phyloP scores from a whole-genome alignment of 352 stramenopile genomes.

The Aphanomyces euteiches region DNA sequence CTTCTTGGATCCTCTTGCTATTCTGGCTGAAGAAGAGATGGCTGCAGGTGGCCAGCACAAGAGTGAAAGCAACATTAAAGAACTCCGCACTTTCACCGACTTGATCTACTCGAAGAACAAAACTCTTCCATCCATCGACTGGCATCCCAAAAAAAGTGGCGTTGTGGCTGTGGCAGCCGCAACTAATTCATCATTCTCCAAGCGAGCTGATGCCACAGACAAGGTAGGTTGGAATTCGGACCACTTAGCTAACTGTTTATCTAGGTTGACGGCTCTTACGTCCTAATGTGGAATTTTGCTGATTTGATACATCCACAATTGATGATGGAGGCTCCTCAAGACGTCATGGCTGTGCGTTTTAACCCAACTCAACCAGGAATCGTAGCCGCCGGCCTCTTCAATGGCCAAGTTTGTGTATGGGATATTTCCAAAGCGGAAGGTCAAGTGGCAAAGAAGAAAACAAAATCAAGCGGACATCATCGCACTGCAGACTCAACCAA shows the following conservation, averaged over 20 bases:
- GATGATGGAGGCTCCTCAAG: slow-evolving; percentile 89
- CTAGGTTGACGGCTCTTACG: slow-evolving; percentile 81
- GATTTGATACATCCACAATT: slow-evolving; percentile 92
- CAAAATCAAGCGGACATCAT: slow-evolving; percentile 32
- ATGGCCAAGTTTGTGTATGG: slow-evolving; percentile 90
- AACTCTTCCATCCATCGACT: slow-evolving; percentile 83
- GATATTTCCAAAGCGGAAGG: slow-evolving; percentile 82
- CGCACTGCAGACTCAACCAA: slow-evolving; percentile 23
- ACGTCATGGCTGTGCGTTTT: slow-evolving; percentile 86
- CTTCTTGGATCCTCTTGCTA: slow-evolving; percentile 73
- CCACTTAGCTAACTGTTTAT: slow-evolving; percentile 33
- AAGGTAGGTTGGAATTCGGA: slow-evolving; percentile 30
- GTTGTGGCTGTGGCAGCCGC: slow-evolving; percentile 83
- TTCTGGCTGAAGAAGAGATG: slow-evolving; percentile 63
- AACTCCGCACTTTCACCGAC: slow-evolving; percentile 91
- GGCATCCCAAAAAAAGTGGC: slow-evolving; percentile 85
- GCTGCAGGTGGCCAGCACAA: slow-evolving; percentile 51
- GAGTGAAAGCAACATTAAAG: slow-evolving; percentile 87
- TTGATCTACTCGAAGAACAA: slow-evolving; percentile 94
- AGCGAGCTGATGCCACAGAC: slow-evolving; percentile 61
- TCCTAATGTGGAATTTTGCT: slow-evolving; percentile 93
- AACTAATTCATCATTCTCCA: slow-evolving; percentile 82
- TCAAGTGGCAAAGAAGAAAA: slow-evolving; percentile 54
- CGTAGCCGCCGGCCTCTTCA: slow-evolving; percentile 75
- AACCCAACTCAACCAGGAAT: slow-evolving; percentile 85